Conservation (phyloP, 1,284 basidiomycete genomes). For the Austroboletus rostrupii region DNA sequence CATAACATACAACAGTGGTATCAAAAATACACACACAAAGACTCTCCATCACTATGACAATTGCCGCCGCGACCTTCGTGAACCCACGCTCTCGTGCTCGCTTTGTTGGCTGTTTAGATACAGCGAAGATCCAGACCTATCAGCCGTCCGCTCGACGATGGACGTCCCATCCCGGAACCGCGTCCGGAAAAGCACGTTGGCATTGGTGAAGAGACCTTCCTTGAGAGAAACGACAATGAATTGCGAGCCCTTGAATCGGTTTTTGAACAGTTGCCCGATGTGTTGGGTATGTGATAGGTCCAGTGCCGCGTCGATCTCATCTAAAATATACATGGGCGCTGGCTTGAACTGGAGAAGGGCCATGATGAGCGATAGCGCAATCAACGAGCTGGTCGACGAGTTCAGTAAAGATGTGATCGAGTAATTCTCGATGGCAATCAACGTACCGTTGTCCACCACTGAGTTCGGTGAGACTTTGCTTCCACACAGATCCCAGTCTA, state of each 20-base stretch:
- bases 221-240: slow-evolving; percentile 98
- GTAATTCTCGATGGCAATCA: slow-evolving; percentile 1
- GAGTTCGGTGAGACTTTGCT: slow-evolving; percentile 93
- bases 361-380: slow-evolving; percentile 97
- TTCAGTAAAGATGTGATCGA: background rate
- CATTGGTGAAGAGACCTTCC: slow-evolving; percentile 96
- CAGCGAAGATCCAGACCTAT: slow-evolving; percentile 50
- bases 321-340: slow-evolving; percentile 99
- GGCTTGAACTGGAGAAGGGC: slow-evolving; percentile 97
- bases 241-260: slow-evolving; percentile 95
- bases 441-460: slow-evolving; percentile 92
- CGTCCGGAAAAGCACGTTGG: slow-evolving; percentile 93
- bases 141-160: slow-evolving; percentile 77
- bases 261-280: slow-evolving; percentile 94
- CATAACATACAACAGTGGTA: no score
- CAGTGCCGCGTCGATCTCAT: slow-evolving; percentile 96
- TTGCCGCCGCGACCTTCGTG: slow-evolving; percentile 23
- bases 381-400: slow-evolving; percentile 68
- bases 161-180: slow-evolving; percentile 91
- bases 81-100: slow-evolving; percentile 19
- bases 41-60: no score
- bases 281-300: slow-evolving; percentile 96
- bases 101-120: slow-evolving; percentile 26
- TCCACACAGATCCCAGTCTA: slow-evolving; percentile 92
- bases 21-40: no score